Base-by-base conservation (phyloP, 2,329 filamentous ascomycete genomes). In the Pseudocercospora crystallina region DNA sequence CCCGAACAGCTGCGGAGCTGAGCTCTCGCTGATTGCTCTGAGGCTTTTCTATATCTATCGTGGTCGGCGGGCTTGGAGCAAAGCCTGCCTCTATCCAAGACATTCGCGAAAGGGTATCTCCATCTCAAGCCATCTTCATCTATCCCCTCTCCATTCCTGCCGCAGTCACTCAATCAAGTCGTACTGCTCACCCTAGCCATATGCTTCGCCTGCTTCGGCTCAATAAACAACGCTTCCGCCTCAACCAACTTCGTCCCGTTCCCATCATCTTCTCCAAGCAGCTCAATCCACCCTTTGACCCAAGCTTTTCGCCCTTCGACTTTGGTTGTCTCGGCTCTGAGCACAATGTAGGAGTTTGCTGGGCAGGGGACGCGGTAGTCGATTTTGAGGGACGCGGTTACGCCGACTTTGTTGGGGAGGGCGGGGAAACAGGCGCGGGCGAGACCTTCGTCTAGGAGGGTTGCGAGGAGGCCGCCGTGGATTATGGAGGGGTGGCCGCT, bases 291-390 rank as follows among this genome's bases (percentile, higher is more conserved):
- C 1, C 90, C 94, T 72, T 88, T 86, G 1, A 96, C 90, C 90
- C 90, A 96, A 10, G 90, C 92, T 76, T 97, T 97, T 56, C 94
- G 80, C 1, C 94, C 92, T 67, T 97, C 90, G 1, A 92, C 87
- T 74, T 87, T 91, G 8, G 82, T 85, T 14, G 91, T 96, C 67
- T 83, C 81, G 3, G 89, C 91, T 55, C 81, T 80, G 51, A 99
- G 73, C 37, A 95, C 89, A 29, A 95, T 76, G 66, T 87, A 94
- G 54, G 81, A 81, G 15, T 83, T 81, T 5, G 90, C 90, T 62
- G 81, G 83, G 38, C 87, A 86, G 4, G 94, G 94, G 54, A 83
- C 83, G 62, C 86, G 84, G 72, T 96, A 99, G 70, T 95, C 85
- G 53, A 85, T 76, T 59, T 81, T 90, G 62, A 99, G 74, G 65